A percentile compares a stretch with the other conserved stretches of the same genome.
phyloP scores from a whole-genome alignment of 2,329 filamentous ascomycete genomes.

The Ophiosphaerella narmari region DNA sequence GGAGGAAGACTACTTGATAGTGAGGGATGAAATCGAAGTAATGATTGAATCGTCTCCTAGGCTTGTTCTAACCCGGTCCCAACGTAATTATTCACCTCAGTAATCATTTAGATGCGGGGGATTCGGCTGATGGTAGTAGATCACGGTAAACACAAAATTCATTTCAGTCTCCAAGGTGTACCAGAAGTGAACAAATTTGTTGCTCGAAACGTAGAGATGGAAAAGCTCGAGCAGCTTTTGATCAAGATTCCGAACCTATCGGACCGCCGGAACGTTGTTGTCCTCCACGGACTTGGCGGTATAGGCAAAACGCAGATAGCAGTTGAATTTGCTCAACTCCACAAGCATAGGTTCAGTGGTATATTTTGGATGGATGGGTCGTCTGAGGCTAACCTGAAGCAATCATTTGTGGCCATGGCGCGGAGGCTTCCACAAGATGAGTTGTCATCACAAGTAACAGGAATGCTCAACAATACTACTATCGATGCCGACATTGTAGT shows the following conservation, averaged over 20 bases:
- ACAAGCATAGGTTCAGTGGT: conserved; percentile 12
- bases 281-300: too few relatives aligned
- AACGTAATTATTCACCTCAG: conserved; percentile 19
- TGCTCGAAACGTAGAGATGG: conserved; percentile 23
- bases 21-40: conserved; percentile 19
- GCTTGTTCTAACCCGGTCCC: conserved; percentile 15
- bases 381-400: conserved; percentile 15
- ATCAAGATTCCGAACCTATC: conserved; percentile 8
- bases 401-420: conserved; percentile 14
- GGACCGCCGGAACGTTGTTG: conserved; percentile 24
- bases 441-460: conserved; percentile 4
- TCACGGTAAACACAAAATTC: conserved; percentile 13
- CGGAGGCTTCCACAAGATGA: conserved; percentile 14
- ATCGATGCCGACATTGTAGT: too few relatives aligned
- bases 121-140: conserved; percentile 3
- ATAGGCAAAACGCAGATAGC: too few relatives aligned
- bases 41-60: conserved; percentile 15
- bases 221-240: conserved; percentile 20
- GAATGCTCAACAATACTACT: too few relatives aligned
- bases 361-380: conserved; percentile 22
- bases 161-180: conserved; percentile 14
- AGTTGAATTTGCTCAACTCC: conserved; percentile 9
- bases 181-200: conserved; percentile 19
- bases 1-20: conserved; percentile 28
- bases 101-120: background rate